Base-by-base conservation (phyloP, 768 basidiomycete species). In the Paxillus ammoniavirescens region DNA sequence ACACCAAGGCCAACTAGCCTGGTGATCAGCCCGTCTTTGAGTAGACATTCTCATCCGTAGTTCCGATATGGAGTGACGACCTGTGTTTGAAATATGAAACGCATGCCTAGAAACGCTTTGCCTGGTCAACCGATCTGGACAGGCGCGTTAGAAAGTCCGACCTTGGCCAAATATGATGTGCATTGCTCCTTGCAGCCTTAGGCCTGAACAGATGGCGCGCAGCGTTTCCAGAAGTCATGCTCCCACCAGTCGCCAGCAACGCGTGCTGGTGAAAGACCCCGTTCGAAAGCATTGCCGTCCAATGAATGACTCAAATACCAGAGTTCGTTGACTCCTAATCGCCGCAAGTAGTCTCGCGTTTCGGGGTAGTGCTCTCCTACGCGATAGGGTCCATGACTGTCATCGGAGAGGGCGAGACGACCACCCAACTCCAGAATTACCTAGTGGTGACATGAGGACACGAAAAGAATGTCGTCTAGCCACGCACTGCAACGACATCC, bases 331-430 rank as follows among this genome's bases (percentile, higher is more conserved):
- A 97, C 77, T 4, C 80, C 82, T n/a, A 80, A 65, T 2, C 72
- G 72, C 43, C 74, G 72, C 28, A 93, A 73, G 69, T 98, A 98
- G 10, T 77, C 75, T 44, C 74, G 75, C 56, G 89, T 69, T 17
- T 79, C 76, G 50, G 73, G 64, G 62, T 98, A 99, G 69, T 98
- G 93, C 53, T 93, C 75, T 0, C 93, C 94, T 50, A 98, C 93
- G 8, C 84, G 83, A 30, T 84, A 82, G 2, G 93, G 89, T 0
- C 92, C 93, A 63, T 99, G 97, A 49, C 94, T 95, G 72, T 98
- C 97, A 66, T 98, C 97, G 5, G 96, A 98, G 26, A 99, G 77
- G 17, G 87, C 81, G 58, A 97, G 82, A 21, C 83, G 82, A 3
- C 95, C 97, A 9, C 79, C 82, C 45, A 77, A 69, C 41, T 76